These are phyloP conservation scores for Parastagonospora nodorum DNA, from an alignment of 2,329 filamentous ascomycete genomes.

Conservation along the genomic window DNA sequence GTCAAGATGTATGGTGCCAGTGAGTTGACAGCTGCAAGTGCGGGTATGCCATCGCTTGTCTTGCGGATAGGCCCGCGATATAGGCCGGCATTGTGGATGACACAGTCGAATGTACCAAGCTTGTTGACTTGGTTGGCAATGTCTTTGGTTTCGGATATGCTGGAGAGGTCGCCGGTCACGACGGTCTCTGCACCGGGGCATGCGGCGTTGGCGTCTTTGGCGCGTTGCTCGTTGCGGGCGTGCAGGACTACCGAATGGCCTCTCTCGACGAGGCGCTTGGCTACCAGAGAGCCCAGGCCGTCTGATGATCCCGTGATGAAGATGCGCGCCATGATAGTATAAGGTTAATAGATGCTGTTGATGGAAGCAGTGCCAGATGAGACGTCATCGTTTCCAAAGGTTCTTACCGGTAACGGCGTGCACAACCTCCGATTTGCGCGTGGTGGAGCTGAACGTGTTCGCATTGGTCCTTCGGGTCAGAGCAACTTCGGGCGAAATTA, in stretches of 20 bases:
- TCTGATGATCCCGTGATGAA: constrained; percentile 64
- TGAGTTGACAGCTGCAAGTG: constrained; percentile 61
- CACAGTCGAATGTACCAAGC: constrained; percentile 57
- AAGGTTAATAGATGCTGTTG: not conserved
- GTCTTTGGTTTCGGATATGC: constrained; percentile 55
- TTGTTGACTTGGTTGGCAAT: constrained; percentile 59
- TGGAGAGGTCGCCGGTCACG: constrained; percentile 60
- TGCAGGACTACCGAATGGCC: constrained; percentile 63
- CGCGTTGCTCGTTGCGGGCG: constrained; percentile 61
- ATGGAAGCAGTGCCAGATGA: not conserved
- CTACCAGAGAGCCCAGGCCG: constrained; percentile 60
- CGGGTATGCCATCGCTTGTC: constrained; percentile 54
- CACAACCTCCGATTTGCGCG: not conserved
- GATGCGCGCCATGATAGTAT: constrained; percentile 50
- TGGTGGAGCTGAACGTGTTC: not conserved
- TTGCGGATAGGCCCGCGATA: constrained; percentile 51
- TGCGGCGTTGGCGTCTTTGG: constrained; percentile 53
- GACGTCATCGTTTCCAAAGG: not conserved
- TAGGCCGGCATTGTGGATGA: constrained; percentile 64
- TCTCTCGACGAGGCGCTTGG: constrained; percentile 54
- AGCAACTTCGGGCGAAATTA: not conserved
- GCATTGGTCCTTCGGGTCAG: not conserved
- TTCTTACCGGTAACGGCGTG: not conserved
- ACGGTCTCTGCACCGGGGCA: constrained; percentile 58
- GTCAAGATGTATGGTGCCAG: constrained; percentile 64